Evolutionary conservation across 305 asterid genomes (phyloP), one percentile per base, ranked within the genome.

Genomic region (Rubia occidens): DNA sequence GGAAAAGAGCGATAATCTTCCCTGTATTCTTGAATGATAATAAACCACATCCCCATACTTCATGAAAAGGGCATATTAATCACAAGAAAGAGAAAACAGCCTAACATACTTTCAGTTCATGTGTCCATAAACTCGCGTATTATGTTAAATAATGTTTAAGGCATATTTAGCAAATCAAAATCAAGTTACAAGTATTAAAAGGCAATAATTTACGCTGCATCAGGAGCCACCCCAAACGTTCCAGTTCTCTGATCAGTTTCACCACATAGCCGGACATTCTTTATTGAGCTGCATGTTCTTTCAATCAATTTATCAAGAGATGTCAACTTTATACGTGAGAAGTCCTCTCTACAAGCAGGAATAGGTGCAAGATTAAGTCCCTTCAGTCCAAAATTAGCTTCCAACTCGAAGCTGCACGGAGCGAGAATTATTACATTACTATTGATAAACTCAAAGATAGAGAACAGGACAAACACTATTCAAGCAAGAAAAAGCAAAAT

Each of bases 171-270:
- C 39, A 43, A 62, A 43, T 4, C 35, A 21, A 13, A 66, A 63
- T 32, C 49, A 51, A 61, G 61, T 54, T 35, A 10, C 9, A 44
- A 69, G 47, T 13, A 54, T 55, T 61, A 71, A 66, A 42, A n/a
- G 61, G 70, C 37, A 26, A 79, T 35, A 78, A 86, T 83, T 47
- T 85, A 94, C 97, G 95, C 97, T 78, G 99, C 99, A 86, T 94
- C 99, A 62, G 99, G 99, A 18, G 99, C 99, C 78, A 94, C 96
- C 74, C 97, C 96, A 80, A 77, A 77, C 81, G 75, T 87, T 74
- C 93, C 97, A 69, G 88, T 67, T 76, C 82, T 87, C 76, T 83
- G 95, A 80, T 85, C 95, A 11, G 85, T 75, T 80, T 91, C 99
- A 29, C 96, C 88, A 78, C 87, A 91, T 61, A 94, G 95, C 39